Evolutionary conservation across 441 rosid genomes (phyloP).

Genomic region (Euphorbia corollata): DNA sequence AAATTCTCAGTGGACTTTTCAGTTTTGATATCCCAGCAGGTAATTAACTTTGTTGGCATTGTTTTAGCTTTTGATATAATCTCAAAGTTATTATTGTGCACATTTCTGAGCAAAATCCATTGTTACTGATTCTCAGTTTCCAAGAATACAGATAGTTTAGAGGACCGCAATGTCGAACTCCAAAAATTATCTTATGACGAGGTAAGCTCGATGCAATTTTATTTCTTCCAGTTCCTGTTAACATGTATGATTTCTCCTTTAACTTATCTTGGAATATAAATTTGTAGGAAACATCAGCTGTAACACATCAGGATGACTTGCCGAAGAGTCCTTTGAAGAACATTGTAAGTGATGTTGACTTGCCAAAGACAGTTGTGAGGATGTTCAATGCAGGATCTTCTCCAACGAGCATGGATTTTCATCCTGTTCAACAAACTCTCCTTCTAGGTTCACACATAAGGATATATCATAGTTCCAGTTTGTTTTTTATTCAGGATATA

Average conservation of each 20-base stretch:
- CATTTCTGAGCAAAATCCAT: background rate
- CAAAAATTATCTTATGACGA: slow-evolving; percentile 22
- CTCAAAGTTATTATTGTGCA: background rate
- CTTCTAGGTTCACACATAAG: slow-evolving; percentile 28
- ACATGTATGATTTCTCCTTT: background rate
- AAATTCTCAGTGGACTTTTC: slow-evolving; percentile 22
- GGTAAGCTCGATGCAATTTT: slow-evolving; percentile 26
- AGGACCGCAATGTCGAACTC: slow-evolving; percentile 21
- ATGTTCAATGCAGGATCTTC: slow-evolving; percentile 27
- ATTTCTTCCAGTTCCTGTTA: slow-evolving; percentile 4
- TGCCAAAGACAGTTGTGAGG: slow-evolving; percentile 26
- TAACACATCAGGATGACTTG: slow-evolving; percentile 25
- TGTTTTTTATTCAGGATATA: background rate
- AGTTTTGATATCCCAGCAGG: slow-evolving; percentile 29
- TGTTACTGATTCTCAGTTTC: slow-evolving; percentile 8
- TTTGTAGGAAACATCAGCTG: slow-evolving; percentile 30
- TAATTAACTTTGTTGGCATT: slow-evolving; percentile 6
- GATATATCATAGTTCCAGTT: background rate
- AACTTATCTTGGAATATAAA: background rate
- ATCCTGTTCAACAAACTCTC: slow-evolving; percentile 32
- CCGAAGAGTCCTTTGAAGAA: slow-evolving; percentile 16
- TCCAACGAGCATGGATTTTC: slow-evolving; percentile 41
- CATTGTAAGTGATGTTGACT: slow-evolving; percentile 8
- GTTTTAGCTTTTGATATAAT: slow-evolving; percentile 6
- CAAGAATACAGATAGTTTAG: slow-evolving; percentile 13